phyloP scores from a whole-genome alignment of 2,329 filamentous ascomycete species.

The Chrysosporium queenslandicum region DNA sequence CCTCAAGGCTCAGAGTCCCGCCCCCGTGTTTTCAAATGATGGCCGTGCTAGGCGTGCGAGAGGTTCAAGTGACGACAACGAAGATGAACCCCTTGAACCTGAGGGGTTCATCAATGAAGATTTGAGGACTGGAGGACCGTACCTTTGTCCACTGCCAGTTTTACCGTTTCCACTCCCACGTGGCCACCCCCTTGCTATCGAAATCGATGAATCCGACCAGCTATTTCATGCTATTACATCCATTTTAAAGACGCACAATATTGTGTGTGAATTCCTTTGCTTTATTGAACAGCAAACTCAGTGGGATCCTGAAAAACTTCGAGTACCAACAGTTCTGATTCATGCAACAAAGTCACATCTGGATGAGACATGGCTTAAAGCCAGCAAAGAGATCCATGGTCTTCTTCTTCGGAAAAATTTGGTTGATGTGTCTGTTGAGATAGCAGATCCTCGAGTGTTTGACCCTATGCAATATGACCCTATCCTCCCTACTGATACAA shows the following conservation, averaged over 20 bases:
- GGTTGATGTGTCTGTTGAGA: constrained; percentile 1
- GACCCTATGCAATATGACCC: constrained; percentile 1
- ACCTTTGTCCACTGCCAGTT: constrained; percentile 8
- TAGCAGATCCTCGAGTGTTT: constrained; percentile 5
- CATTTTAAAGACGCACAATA: constrained; percentile 1
- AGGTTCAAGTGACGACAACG: constrained; percentile 8
- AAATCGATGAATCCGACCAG: not conserved
- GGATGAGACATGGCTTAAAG: constrained; percentile 2
- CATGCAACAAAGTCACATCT: not conserved
- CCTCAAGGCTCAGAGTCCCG: constrained; percentile 3
- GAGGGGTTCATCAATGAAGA: constrained; percentile 6
- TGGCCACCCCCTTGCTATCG: not conserved
- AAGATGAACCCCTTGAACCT: not conserved
- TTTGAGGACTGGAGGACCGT: constrained; percentile 4
- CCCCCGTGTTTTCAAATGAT: constrained; percentile 2
- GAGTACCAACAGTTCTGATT: constrained; percentile 1
- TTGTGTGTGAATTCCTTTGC: not conserved
- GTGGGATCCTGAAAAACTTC: not conserved
- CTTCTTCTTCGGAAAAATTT: constrained; percentile 1
- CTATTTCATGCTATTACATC: not conserved
- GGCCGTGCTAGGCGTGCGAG: constrained; percentile 5
- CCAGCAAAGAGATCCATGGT: constrained; percentile 4
- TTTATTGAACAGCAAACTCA: not conserved
- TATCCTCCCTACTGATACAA: not conserved
- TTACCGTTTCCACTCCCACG: constrained; percentile 2